Conservation (phyloP, 768 basidiomycete genomes). For the Tulasnella sp. region DNA sequence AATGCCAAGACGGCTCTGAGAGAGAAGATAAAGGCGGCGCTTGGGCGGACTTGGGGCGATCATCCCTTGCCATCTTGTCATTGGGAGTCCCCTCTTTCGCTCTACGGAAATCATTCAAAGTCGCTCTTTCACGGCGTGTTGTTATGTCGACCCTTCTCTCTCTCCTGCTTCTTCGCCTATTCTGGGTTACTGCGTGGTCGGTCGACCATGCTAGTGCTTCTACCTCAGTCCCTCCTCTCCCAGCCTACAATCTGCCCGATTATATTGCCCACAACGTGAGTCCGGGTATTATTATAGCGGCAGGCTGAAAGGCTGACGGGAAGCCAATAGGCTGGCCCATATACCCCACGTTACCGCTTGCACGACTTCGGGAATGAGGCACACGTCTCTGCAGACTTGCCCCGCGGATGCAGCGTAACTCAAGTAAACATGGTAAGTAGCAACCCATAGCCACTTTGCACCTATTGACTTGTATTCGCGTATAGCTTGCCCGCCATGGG, state of each 20-base stretch:
- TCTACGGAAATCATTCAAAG: neutral
- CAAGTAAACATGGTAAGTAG: constrained; percentile 8
- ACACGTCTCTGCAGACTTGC: neutral
- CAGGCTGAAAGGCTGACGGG: neutral
- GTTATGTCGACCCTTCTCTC: neutral
- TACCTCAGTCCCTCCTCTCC: no score
- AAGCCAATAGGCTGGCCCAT: neutral
- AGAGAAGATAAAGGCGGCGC: no score
- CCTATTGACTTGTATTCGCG: neutral
- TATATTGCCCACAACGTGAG: constrained; percentile 6
- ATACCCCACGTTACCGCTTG: neutral
- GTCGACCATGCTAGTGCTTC: neutral
- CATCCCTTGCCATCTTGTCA: neutral
- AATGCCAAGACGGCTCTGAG: no score
- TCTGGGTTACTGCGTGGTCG: neutral
- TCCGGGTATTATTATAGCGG: neutral
- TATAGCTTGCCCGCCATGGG: constrained; percentile 11
- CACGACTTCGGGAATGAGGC: neutral
- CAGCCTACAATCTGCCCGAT: constrained; percentile 3
- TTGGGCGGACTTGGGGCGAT: neutral
- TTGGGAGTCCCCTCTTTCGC: neutral
- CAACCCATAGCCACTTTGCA: no score
- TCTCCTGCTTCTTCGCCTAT: neutral
- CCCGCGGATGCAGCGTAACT: neutral
- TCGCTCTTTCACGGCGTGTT: neutral